These are phyloP conservation scores for Phialophora tarda DNA, from an alignment of 2,329 filamentous ascomycete species.

Conservation along the genomic window DNA sequence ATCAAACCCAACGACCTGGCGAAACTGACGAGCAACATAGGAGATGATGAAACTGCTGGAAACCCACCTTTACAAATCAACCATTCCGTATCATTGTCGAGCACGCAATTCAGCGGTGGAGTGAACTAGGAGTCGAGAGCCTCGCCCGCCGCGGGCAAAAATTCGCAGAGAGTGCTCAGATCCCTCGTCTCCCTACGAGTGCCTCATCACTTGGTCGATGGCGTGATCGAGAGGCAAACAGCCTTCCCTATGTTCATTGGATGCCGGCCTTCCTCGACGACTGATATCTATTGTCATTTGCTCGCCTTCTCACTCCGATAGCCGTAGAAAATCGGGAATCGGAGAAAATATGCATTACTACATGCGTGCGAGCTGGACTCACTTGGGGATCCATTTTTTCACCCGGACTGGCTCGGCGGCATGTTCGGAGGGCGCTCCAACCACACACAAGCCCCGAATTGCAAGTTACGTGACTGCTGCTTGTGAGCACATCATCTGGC, in stretches of 20 bases:
- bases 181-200: slow-evolving; percentile 26
- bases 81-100: slow-evolving; percentile 32
- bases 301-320: slow-evolving; percentile 21
- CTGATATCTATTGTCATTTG: slow-evolving; percentile 11
- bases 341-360: slow-evolving; percentile 24
- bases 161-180: slow-evolving; percentile 17
- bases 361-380: slow-evolving; percentile 7
- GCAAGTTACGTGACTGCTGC: slow-evolving; percentile 15
- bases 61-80: slow-evolving; percentile 36
- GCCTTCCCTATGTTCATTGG: slow-evolving; percentile 23
- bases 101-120: slow-evolving; percentile 36
- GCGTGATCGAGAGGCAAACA: slow-evolving; percentile 24
- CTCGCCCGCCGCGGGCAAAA: slow-evolving; percentile 26
- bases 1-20: slow-evolving; percentile 14
- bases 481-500: slow-evolving; percentile 17
- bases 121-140: slow-evolving; percentile 32
- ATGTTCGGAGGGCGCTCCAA: slow-evolving; percentile 7
- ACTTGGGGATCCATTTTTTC: slow-evolving; percentile 14
- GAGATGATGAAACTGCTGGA: slow-evolving; percentile 13
- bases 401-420: slow-evolving; percentile 1
- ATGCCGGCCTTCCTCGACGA: slow-evolving; percentile 9
- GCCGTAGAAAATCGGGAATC: slow-evolving; percentile 18
- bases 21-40: slow-evolving; percentile 14
- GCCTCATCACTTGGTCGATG: slow-evolving; percentile 32
- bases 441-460: background rate